Conservation (phyloP, 2,329 filamentous ascomycete species). For the Aspergillus pseudoviridinutans region DNA sequence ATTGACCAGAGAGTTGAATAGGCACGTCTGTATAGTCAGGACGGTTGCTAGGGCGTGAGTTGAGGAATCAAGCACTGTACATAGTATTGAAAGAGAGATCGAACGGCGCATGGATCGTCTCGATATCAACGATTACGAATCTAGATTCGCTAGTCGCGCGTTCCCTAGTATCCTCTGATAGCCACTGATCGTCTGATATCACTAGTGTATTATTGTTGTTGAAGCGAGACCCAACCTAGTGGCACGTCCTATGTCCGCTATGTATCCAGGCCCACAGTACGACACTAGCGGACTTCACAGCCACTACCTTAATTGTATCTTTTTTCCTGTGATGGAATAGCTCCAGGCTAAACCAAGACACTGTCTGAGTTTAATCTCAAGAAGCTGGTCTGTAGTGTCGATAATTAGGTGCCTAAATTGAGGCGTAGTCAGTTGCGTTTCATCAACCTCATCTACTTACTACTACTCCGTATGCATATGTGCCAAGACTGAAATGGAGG, state of each 20-base stretch:
- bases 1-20: not conserved
- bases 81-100: no score
- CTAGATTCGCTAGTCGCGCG: no score
- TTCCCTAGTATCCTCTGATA: not conserved
- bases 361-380: not conserved
- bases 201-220: not conserved
- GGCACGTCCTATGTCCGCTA: not conserved
- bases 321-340: not conserved
- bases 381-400: not conserved
- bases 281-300: not conserved
- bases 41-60: no score
- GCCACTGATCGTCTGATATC: not conserved
- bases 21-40: not conserved
- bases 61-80: no score
- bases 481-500: constrained; percentile 8
- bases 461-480: not conserved
- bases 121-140: no score
- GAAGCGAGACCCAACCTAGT: not conserved
- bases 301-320: not conserved
- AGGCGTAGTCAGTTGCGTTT: not conserved
- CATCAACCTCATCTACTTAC: not conserved
- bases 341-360: not conserved
- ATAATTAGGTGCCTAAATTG: not conserved
- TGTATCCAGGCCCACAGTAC: not conserved
- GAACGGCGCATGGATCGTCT: no score